These are phyloP conservation scores for Pontederia paniculata DNA, from an alignment of 176 grass and related monocot genomes.

Conservation along the genomic window DNA sequence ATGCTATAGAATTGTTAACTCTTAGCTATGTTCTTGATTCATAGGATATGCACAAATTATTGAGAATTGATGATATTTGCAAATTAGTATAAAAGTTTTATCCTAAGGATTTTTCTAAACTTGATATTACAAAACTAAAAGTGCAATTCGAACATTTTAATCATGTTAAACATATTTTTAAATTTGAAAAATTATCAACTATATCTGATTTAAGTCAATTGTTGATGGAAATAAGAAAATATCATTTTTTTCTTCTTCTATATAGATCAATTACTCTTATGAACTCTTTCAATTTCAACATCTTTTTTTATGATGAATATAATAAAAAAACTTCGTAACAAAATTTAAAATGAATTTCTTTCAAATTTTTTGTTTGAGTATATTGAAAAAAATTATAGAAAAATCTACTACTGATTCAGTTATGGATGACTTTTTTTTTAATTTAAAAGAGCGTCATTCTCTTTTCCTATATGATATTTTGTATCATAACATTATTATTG, in stretches of 20 bases:
- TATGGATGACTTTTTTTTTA: too few species aligned
- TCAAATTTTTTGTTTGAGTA: constrained; percentile 9
- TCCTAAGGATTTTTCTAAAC: constrained; percentile 2
- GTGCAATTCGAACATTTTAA: constrained; percentile 8
- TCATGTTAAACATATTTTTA: too few species aligned
- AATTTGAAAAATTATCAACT: too few species aligned
- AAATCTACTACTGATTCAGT: too few species aligned
- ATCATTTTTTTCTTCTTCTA: too few species aligned
- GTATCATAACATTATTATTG: too few species aligned
- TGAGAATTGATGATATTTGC: neutral
- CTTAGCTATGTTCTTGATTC: neutral
- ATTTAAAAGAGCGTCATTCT: too few species aligned
- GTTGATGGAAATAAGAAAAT: too few species aligned
- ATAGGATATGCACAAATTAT: neutral
- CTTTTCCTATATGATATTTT: too few species aligned
- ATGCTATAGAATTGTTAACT: constrained; percentile 2
- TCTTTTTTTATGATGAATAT: constrained; percentile 16
- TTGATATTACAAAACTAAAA: constrained; percentile 1
- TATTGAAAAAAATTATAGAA: constrained; percentile 9
- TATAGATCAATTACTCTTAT: too few species aligned
- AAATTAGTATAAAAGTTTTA: neutral
- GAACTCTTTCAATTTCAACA: constrained; percentile 1
- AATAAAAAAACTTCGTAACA: neutral
- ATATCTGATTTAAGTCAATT: too few species aligned
- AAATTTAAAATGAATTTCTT: constrained; percentile 7